Base-by-base conservation (phyloP, 2,329 filamentous ascomycete species). In the Sporothrix schenckii region DNA sequence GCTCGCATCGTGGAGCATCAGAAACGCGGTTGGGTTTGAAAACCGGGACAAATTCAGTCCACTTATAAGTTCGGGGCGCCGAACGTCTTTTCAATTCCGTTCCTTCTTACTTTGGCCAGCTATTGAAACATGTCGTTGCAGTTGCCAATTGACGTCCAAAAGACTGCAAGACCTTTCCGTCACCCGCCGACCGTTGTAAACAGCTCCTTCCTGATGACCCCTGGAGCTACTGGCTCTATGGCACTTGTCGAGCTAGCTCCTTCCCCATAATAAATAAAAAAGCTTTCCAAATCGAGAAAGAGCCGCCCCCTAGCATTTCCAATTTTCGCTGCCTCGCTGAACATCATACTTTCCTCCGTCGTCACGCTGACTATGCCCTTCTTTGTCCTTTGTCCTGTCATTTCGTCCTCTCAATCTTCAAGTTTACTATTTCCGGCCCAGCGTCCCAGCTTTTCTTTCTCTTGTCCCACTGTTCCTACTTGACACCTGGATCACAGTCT, bases 261-360 rank as follows among this genome's bases (percentile, higher is more conserved):
- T 66, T 56, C 65, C n/a, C 65, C 65, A 67, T 67, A 66, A 66
- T 34, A 66, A 50, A 50, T 21, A 41, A 63, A 61, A 24, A 34
- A 50, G 61, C 65, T 56, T 67, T 67, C 49, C 65, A 67, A 41
- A 67, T 53, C 63, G 53, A 66, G 63, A 56, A 54, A 67, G 34
- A 44, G 21, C 50, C 63, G 19, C 49, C 63, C 63, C 30, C 49
- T 30, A 34, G 47, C 54, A 30, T 39, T 39, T 66, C 41, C 27
- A 34, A 11, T 67, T 41, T 41, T 67, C 16, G n/a, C 44, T 65
- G 27, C 19, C 60, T 65, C 9, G 39, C 30, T 54, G 50, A 47
- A 56, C 65, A 54, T n/a, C 34, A 30, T 21, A 41, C 65, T 56
- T 54, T 56, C 50, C 50, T 41, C 13, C 10, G 41, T n/a, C 14